These are phyloP conservation scores for Trichophyton mentagrophytes DNA, from an alignment of 2,329 filamentous ascomycete genomes.

Conservation along the genomic window DNA sequence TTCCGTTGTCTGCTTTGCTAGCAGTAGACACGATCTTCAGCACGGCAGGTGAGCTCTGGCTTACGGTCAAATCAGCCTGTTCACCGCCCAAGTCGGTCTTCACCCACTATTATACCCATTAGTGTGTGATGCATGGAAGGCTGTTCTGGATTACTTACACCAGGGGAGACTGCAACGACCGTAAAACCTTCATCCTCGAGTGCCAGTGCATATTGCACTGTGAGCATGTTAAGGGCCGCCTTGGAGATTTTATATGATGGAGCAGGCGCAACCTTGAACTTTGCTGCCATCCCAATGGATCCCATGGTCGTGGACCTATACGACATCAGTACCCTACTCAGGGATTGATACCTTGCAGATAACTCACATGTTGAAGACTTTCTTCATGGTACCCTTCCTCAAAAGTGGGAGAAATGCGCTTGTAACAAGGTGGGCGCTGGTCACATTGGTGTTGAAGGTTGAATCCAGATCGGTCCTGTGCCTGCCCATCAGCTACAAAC, in stretches of 20 bases:
- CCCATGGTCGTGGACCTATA: slow-evolving; percentile 31
- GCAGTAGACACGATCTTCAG: slow-evolving; percentile 34
- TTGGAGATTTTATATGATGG: slow-evolving; percentile 38
- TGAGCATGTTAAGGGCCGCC: slow-evolving; percentile 38
- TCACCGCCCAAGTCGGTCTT: slow-evolving; percentile 31
- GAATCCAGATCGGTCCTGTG: slow-evolving; percentile 13
- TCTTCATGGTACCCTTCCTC: slow-evolving; percentile 26
- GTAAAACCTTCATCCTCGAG: slow-evolving; percentile 31
- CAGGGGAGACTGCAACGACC: slow-evolving; percentile 32
- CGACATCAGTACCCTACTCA: background rate
- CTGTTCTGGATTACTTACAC: slow-evolving; percentile 24
- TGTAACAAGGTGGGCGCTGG: slow-evolving; percentile 26
- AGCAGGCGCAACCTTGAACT: slow-evolving; percentile 15
- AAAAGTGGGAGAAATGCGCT: slow-evolving; percentile 26
- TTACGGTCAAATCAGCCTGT: slow-evolving; percentile 27
- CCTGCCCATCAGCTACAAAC: background rate
- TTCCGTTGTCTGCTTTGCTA: slow-evolving; percentile 31
- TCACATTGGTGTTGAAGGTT: slow-evolving; percentile 31
- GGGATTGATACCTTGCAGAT: background rate
- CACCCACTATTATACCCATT: slow-evolving; percentile 25
- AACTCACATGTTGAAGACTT: slow-evolving; percentile 30
- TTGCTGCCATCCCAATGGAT: slow-evolving; percentile 23
- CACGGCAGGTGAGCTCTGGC: slow-evolving; percentile 23
- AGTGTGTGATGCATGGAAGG: background rate
- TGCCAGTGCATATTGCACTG: slow-evolving; percentile 23